Conservation (phyloP, 1,139 yeast genomes). For the Wickerhamomyces sp. region DNA sequence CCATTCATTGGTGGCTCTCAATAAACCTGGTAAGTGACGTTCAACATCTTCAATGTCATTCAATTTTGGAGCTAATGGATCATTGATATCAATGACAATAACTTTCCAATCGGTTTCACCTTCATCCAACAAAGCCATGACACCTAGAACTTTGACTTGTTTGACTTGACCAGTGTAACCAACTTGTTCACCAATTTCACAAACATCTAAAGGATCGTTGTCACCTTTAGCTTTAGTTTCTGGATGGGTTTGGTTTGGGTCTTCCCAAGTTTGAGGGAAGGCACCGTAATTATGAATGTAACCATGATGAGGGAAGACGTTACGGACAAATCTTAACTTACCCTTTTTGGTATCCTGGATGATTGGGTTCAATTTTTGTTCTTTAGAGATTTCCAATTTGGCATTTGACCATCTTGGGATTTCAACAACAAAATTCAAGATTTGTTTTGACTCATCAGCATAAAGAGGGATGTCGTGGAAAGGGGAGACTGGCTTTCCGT, state of each 20-base stretch:
- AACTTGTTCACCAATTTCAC: conserved; percentile 78
- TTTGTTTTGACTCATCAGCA: conserved; percentile 57
- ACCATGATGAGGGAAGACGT: conserved; percentile 88
- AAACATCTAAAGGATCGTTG: conserved; percentile 86
- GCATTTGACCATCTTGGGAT: conserved; percentile 92
- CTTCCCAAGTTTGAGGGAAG: conserved; percentile 95
- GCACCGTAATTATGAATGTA: conserved; percentile 93
- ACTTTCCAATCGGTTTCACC: conserved; percentile 96
- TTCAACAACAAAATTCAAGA: conserved; percentile 84
- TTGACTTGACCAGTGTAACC: conserved; percentile 72
- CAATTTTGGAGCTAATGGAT: conserved; percentile 69
- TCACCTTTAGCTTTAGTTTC: conserved; percentile 84
- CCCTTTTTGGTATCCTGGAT: conserved; percentile 85
- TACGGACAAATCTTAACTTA: conserved; percentile 74
- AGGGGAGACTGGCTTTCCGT: conserved; percentile 66
- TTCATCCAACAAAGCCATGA: conserved; percentile 83
- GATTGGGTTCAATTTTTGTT: conserved; percentile 68
- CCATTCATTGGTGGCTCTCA: conserved; percentile 85
- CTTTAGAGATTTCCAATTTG: conserved; percentile 76
- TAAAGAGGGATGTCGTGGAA: conserved; percentile 75
- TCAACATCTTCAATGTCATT: conserved; percentile 75
- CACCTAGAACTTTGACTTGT: conserved; percentile 80
- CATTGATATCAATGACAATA: conserved; percentile 68
- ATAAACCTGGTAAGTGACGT: conserved; percentile 70
- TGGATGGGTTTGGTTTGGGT: conserved; percentile 64